phyloP scores from a whole-genome alignment of 345 rosid species.

The Populus euphratica region DNA sequence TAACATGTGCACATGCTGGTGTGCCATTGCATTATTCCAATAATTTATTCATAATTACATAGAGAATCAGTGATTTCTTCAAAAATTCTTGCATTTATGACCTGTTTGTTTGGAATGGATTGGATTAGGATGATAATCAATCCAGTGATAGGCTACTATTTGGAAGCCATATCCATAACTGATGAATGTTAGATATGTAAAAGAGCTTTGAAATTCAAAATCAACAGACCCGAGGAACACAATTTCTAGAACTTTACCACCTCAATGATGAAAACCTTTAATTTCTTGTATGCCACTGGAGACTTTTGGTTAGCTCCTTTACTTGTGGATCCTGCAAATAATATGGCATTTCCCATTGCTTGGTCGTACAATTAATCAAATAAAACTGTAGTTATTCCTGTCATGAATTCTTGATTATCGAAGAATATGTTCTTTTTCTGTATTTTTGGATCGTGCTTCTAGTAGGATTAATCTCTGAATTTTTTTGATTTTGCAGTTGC shows the following conservation, averaged over 20 bases:
- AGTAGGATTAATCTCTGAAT: not conserved
- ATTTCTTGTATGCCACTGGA: not conserved
- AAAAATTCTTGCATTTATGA: not conserved
- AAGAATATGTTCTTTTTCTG: not conserved
- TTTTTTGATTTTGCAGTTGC: slow-evolving; percentile 50
- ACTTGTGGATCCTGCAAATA: not conserved
- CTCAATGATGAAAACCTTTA: not conserved
- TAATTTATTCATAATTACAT: too few species aligned
- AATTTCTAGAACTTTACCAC: not conserved
- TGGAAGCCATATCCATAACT: not conserved
- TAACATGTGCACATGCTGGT: not conserved
- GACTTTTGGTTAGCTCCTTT: not conserved
- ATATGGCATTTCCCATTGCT: not conserved
- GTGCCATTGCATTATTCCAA: not conserved
- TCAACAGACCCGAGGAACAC: not conserved
- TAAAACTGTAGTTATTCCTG: not conserved
- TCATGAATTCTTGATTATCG: not conserved
- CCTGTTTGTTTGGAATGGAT: not conserved
- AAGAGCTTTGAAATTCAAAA: not conserved
- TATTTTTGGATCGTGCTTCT: not conserved
- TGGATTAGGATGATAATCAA: not conserved
- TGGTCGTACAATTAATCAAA: not conserved
- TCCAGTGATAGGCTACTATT: not conserved
- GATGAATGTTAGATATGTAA: not conserved
- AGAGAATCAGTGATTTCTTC: not conserved